phyloP scores from a whole-genome alignment of 2,329 filamentous ascomycete genomes.

The Achaetomium macrosporum region DNA sequence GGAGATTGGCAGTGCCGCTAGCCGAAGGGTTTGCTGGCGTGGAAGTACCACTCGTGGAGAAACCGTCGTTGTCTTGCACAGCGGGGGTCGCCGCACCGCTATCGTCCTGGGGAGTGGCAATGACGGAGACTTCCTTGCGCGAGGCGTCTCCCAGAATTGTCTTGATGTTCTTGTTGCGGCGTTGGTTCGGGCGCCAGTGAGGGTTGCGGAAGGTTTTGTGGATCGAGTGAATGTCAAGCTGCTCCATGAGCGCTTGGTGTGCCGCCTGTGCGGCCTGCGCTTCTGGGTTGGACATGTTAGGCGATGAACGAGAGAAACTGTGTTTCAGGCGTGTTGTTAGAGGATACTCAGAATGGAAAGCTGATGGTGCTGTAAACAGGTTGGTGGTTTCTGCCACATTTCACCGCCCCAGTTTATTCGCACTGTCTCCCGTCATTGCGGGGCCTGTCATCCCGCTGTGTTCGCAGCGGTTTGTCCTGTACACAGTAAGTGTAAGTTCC shows the following conservation, averaged over 20 bases:
- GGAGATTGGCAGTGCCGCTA: conserved; percentile 35
- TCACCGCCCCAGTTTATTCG: not conserved
- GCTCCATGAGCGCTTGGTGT: conserved; percentile 80
- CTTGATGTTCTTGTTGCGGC: conserved; percentile 98
- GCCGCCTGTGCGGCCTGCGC: conserved; percentile 72
- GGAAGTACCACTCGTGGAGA: conserved; percentile 53
- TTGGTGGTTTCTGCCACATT: not conserved
- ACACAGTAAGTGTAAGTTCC: too few species aligned
- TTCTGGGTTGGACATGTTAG: conserved; percentile 44
- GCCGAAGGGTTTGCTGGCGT: conserved; percentile 49
- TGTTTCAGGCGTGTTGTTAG: not conserved
- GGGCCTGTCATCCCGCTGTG: not conserved
- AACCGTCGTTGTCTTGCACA: conserved; percentile 41
- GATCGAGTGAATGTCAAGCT: conserved; percentile 82
- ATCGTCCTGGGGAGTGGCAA: conserved; percentile 68
- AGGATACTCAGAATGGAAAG: not conserved
- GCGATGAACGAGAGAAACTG: conserved; percentile 2
- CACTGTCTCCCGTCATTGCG: not conserved
- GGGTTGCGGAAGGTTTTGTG: conserved; percentile 87
- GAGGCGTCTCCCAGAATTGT: conserved; percentile 87
- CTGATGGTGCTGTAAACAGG: not conserved
- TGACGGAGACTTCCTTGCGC: conserved; percentile 80
- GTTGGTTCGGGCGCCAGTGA: conserved; percentile 85
- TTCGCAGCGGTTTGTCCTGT: too few species aligned
- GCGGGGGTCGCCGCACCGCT: conserved; percentile 70